phyloP scores from a whole-genome alignment of 306 rosid species.

The Glycine soja region DNA sequence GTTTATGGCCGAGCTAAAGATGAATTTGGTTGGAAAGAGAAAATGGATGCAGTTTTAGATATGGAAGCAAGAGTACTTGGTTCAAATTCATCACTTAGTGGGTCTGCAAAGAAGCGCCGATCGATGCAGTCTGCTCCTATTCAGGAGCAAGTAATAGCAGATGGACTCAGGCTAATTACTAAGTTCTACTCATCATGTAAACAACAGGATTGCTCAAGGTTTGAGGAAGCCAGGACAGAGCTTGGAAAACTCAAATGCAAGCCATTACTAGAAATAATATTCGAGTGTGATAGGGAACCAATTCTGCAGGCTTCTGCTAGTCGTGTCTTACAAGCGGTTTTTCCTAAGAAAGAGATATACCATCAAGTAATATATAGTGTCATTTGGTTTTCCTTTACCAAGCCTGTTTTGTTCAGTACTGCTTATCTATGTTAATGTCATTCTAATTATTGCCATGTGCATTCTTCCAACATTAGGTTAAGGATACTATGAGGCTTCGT shows the following conservation, averaged over 20 bases:
- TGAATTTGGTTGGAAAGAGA: slow-evolving; percentile 99
- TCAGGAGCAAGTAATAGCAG: slow-evolving; percentile 95
- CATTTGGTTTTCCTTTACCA: background rate
- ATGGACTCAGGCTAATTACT: slow-evolving; percentile 87
- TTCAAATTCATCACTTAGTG: slow-evolving; percentile 67
- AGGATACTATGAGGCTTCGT: slow-evolving; percentile 92
- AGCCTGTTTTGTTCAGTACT: slow-evolving; percentile 28
- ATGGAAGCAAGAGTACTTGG: slow-evolving; percentile 95
- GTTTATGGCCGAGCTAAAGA: slow-evolving; percentile 97
- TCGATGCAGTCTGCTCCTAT: slow-evolving; percentile 90
- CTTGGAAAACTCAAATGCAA: slow-evolving; percentile 87
- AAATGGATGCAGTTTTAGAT: slow-evolving; percentile 95
- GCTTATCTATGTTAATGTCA: slow-evolving; percentile 28
- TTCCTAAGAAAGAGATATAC: slow-evolving; percentile 82
- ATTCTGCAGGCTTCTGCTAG: slow-evolving; percentile 91
- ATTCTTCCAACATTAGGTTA: slow-evolving; percentile 70
- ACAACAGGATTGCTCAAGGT: slow-evolving; percentile 67
- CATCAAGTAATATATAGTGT: slow-evolving; percentile 67
- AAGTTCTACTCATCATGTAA: slow-evolving; percentile 71
- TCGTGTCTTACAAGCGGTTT: slow-evolving; percentile 85
- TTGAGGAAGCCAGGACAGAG: slow-evolving; percentile 75
- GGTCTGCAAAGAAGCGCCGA: slow-evolving; percentile 80
- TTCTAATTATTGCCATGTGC: slow-evolving; percentile 39
- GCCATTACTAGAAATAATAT: slow-evolving; percentile 80
- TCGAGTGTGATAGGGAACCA: slow-evolving; percentile 91